A percentile compares a stretch with the other conserved stretches of the same genome.
Conservation (phyloP, 768 basidiomycete genomes). For the Gelatoporia subvermispora region DNA sequence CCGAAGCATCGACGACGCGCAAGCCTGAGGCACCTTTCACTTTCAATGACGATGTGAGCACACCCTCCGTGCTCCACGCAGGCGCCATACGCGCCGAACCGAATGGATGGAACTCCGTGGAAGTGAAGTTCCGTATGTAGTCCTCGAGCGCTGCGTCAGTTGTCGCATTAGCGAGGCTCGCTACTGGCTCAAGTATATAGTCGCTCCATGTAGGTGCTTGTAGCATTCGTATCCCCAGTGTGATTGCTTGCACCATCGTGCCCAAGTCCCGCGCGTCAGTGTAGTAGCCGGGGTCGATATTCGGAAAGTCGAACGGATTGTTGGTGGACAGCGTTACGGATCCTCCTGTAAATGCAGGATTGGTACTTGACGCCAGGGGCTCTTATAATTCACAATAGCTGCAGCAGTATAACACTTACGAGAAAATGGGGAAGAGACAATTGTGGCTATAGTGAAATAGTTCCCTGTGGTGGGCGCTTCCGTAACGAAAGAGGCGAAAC, state of each 20-base stretch:
- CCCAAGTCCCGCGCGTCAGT: slow-evolving; percentile 16
- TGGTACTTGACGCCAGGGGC: too few relatives aligned
- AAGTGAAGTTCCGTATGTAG: not conserved
- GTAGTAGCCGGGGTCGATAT: slow-evolving; percentile 13
- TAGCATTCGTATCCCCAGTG: not conserved
- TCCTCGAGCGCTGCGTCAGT: slow-evolving; percentile 2
- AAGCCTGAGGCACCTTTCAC: slow-evolving; percentile 2
- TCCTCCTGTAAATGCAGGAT: too few relatives aligned
- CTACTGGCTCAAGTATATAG: not conserved
- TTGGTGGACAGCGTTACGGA: slow-evolving; percentile 27
- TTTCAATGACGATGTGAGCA: not conserved
- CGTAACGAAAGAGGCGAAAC: not conserved
- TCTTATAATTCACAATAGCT: too few relatives aligned
- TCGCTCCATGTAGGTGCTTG: slow-evolving; percentile 8
- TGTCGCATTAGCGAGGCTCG: not conserved
- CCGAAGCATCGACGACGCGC: slow-evolving; percentile 3
- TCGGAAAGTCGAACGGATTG: slow-evolving; percentile 35
- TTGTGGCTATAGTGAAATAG: slow-evolving; percentile 2
- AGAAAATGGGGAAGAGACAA: not conserved
- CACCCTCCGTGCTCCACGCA: not conserved
- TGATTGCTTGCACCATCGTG: slow-evolving; percentile 16
- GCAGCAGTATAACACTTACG: not conserved
- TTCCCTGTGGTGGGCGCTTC: not conserved
- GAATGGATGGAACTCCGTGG: not conserved
- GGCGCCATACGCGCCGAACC: not conserved